phyloP scores from a whole-genome alignment of 495 filamentous ascomycete genomes.

The Penicillium cosmopolitanum region DNA sequence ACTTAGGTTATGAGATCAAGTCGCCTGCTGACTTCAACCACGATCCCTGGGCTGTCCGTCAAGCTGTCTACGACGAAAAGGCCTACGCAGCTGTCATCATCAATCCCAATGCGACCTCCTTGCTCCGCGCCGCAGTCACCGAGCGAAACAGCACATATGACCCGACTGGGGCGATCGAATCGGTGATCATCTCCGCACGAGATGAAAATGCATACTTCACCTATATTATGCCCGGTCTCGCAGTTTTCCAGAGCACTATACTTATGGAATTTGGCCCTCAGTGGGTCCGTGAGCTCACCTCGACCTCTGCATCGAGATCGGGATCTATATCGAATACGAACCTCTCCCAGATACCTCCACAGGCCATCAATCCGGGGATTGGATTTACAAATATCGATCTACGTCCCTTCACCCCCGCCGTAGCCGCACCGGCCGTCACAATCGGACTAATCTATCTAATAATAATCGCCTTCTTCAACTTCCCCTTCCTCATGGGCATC shows the following conservation, averaged over 20 bases:
- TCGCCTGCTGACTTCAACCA: conserved; percentile 57
- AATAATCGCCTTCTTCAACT: conserved; percentile 74
- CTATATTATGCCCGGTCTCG: conserved; percentile 59
- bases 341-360: conserved; percentile 40
- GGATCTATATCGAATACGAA: conserved; percentile 25
- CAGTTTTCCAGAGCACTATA: conserved; percentile 46
- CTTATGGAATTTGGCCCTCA: conserved; percentile 53
- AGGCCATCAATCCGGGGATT: conserved; percentile 66
- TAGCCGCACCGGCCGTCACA: conserved; percentile 60
- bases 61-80: conserved; percentile 63
- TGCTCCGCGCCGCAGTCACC: conserved; percentile 59
- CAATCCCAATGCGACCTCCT: conserved; percentile 65
- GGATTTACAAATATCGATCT: conserved; percentile 64
- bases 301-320: conserved; percentile 29
- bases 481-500: conserved; percentile 69
- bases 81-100: conserved; percentile 68
- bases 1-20: conserved; percentile 56
- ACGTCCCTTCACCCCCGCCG: conserved; percentile 62
- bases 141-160: conserved; percentile 65
- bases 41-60: conserved; percentile 61
- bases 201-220: conserved; percentile 56
- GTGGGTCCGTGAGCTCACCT: conserved; percentile 47
- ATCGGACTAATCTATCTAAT: conserved; percentile 75
- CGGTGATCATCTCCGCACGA: conserved; percentile 60
- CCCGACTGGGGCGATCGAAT: conserved; percentile 62